Conservation (phyloP, 2,329 filamentous ascomycete genomes). For the Epichloe amarillans region DNA sequence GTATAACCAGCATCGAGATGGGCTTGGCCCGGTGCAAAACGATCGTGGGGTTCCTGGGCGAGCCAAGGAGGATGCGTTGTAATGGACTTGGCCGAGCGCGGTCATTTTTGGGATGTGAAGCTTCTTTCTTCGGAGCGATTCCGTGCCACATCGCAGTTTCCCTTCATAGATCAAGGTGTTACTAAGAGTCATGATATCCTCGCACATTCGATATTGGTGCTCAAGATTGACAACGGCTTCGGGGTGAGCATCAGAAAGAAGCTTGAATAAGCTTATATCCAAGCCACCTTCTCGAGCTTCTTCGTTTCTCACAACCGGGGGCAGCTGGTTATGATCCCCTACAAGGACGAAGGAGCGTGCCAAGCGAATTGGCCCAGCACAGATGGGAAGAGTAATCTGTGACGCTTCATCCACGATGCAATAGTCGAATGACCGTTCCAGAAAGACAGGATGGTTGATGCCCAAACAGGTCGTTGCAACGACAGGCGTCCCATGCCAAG, state of each 20-base stretch:
- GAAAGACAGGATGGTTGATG: conserved; percentile 80
- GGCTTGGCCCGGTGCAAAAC: conserved; percentile 41
- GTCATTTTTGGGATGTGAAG: conserved; percentile 55
- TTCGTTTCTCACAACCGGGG: conserved; percentile 91
- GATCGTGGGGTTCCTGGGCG: conserved; percentile 27
- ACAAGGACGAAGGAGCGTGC: conserved; percentile 88
- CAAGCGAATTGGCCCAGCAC: conserved; percentile 85
- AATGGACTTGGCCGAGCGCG: conserved; percentile 46
- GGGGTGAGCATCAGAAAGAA: conserved; percentile 80
- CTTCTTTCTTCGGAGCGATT: conserved; percentile 55
- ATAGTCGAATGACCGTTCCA: conserved; percentile 83
- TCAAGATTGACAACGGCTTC: conserved; percentile 80
- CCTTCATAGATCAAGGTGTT: conserved; percentile 92
- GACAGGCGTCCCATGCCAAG: conserved; percentile 75
- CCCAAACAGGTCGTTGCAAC: conserved; percentile 93
- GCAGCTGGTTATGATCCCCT: conserved; percentile 91
- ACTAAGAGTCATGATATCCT: conserved; percentile 88
- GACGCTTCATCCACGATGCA: conserved; percentile 98
- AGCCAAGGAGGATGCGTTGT: conserved; percentile 34
- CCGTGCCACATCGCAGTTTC: conserved; percentile 75
- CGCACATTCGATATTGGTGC: conserved; percentile 97
- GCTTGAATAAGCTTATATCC: conserved; percentile 86
- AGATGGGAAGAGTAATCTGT: conserved; percentile 92
- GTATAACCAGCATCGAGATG: conserved; percentile 58
- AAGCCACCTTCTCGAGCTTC: conserved; percentile 74